Conservation (phyloP, 805 yeast species). For the Blastobotrys chiropterorum region DNA sequence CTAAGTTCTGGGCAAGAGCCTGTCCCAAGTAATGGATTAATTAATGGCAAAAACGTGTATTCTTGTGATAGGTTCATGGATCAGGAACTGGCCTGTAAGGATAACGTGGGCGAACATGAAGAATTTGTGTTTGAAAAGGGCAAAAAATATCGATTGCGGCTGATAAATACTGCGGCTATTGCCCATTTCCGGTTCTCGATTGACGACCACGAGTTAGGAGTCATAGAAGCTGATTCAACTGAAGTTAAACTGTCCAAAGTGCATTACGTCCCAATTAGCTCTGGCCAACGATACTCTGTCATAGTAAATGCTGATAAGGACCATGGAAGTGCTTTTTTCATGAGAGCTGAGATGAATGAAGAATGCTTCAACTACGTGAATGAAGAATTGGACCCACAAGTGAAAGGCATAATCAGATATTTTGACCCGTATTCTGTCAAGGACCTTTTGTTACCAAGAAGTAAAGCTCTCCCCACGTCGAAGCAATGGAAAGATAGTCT, state of each 20-base stretch:
- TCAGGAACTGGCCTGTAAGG: constrained; percentile 6
- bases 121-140: constrained; percentile 11
- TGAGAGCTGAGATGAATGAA: constrained; percentile 38
- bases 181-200: constrained; percentile 27
- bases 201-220: constrained; percentile 23
- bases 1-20: constrained; percentile 35
- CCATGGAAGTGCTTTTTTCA: not conserved
- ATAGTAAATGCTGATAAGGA: constrained; percentile 36
- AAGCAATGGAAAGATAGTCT: constrained; percentile 16
- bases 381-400: constrained; percentile 35
- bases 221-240: constrained; percentile 32
- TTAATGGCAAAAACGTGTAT: constrained; percentile 35
- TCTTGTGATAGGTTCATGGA: constrained; percentile 14
- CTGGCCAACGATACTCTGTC: constrained; percentile 79
- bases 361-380: constrained; percentile 48
- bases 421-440: constrained; percentile 32
- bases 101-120: not conserved
- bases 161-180: constrained; percentile 29
- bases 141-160: constrained; percentile 14
- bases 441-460: constrained; percentile 23
- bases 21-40: constrained; percentile 36
- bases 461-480: constrained; percentile 24
- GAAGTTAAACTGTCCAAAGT: constrained; percentile 17
- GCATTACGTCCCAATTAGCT: constrained; percentile 36
- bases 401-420: constrained; percentile 51